Evolutionary conservation across 371 early-diverging fungal species (phyloP).

Genomic region (Mortierella sp.): DNA sequence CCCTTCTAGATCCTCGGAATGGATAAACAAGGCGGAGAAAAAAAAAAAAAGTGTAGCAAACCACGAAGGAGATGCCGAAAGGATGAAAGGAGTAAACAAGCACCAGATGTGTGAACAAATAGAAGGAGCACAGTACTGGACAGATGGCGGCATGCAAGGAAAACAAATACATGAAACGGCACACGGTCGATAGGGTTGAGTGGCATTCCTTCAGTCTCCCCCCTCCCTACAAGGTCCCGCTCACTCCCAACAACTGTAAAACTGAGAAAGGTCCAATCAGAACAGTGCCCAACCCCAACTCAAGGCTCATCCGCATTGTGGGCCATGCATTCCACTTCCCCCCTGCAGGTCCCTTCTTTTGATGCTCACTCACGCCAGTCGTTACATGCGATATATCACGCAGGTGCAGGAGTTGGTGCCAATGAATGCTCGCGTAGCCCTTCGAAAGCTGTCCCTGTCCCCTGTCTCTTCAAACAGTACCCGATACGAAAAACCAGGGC

Average conservation of each 20-base stretch:
- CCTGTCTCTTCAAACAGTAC: background rate
- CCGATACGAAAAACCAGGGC: background rate
- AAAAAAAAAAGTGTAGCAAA: constrained; percentile 1
- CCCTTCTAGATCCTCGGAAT: constrained; percentile 23
- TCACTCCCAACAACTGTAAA: constrained; percentile 20
- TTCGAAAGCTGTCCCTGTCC: background rate
- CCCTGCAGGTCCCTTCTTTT: background rate
- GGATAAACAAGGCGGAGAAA: constrained; percentile 6
- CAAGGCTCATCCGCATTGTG: background rate
- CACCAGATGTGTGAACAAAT: background rate
- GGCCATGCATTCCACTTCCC: background rate
- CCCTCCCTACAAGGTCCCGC: background rate
- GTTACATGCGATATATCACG: background rate
- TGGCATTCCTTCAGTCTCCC: constrained; percentile 3
- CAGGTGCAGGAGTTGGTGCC: background rate
- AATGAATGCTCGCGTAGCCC: background rate
- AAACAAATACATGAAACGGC: constrained; percentile 9
- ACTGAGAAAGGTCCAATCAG: constrained; percentile 13
- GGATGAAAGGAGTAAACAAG: background rate
- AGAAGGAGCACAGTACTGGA: background rate
- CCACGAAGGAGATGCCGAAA: background rate
- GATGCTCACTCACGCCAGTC: background rate
- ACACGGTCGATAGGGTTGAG: background rate
- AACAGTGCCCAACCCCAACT: background rate
- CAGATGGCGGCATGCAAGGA: constrained; percentile 1